These are phyloP conservation scores for Takashimella tepidaria DNA, from an alignment of 1,284 basidiomycete species.

Conservation along the genomic window DNA sequence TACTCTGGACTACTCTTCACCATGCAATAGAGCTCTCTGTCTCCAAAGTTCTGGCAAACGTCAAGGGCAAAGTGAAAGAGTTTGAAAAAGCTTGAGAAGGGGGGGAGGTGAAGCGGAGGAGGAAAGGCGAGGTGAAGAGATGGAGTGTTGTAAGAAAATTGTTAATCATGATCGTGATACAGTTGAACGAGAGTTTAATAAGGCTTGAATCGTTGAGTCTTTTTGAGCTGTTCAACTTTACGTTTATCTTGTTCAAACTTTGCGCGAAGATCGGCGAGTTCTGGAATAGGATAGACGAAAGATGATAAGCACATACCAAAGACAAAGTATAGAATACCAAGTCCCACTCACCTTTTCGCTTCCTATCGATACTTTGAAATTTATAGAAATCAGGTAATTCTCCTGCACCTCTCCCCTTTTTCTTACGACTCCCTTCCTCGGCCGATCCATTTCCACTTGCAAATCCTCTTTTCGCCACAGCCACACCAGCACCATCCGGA, in stretches of 20 bases:
- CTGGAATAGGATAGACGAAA: constrained; percentile 41
- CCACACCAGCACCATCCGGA: constrained; percentile 64
- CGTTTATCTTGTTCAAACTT: constrained; percentile 81
- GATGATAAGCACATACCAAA: neutral
- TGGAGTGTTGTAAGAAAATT: no score
- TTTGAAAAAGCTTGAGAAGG: neutral
- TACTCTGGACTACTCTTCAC: no score
- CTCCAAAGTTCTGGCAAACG: no score
- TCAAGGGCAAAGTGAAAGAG: neutral
- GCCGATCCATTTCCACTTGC: constrained; percentile 37
- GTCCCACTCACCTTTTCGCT: constrained; percentile 62
- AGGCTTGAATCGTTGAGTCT: constrained; percentile 72
- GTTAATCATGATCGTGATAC: no score
- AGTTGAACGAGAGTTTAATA: constrained; percentile 63
- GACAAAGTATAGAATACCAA: neutral
- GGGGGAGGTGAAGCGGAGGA: neutral
- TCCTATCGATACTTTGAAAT: constrained; percentile 82
- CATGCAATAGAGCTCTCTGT: no score
- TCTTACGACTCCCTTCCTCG: constrained; percentile 50
- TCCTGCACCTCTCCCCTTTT: constrained; percentile 64
- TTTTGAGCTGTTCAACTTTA: constrained; percentile 76
- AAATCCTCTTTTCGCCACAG: constrained; percentile 61
- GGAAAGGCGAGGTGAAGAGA: no score
- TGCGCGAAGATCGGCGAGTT: constrained; percentile 68
- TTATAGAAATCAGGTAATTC: constrained; percentile 63